Conservation (phyloP, 441 rosid species). For the Biscutella auriculata region DNA sequence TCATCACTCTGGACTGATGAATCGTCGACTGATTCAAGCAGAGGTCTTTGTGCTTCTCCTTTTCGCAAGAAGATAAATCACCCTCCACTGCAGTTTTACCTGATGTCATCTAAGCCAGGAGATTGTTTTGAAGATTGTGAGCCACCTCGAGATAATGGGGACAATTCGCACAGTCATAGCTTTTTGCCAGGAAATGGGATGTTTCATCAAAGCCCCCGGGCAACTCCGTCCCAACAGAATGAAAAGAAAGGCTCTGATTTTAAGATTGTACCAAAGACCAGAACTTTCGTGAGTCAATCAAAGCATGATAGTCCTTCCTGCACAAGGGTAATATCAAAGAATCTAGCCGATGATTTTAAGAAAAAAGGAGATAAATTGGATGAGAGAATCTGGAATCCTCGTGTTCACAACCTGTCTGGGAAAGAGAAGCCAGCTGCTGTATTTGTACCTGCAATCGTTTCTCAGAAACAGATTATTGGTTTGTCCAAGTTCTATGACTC, state of each 20-base stretch:
- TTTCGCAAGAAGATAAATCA: constrained; percentile 27
- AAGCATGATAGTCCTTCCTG: constrained; percentile 25
- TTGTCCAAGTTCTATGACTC: constrained; percentile 30
- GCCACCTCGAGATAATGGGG: constrained; percentile 23
- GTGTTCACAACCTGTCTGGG: constrained; percentile 24
- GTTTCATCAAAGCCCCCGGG: constrained; percentile 24
- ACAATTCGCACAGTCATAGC: constrained; percentile 23
- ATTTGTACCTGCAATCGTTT: constrained; percentile 36
- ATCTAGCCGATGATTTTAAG: constrained; percentile 26
- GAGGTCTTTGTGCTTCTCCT: constrained; percentile 41
- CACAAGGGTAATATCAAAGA: constrained; percentile 25
- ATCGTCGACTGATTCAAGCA: constrained; percentile 39
- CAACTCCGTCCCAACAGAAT: constrained; percentile 19
- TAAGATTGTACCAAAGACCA: constrained; percentile 21
- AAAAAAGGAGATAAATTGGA: constrained; percentile 30
- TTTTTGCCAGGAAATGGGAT: constrained; percentile 20
- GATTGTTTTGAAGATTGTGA: constrained; percentile 21
- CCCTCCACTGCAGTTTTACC: constrained; percentile 43
- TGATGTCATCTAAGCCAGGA: constrained; percentile 34
- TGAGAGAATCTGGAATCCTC: constrained; percentile 23
- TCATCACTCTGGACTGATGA: constrained; percentile 44
- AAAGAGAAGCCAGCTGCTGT: constrained; percentile 34
- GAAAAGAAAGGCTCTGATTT: constrained; percentile 28
- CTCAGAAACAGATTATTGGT: constrained; percentile 25
- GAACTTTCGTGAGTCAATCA: constrained; percentile 22